Evolutionary conservation across 345 rosid species (phyloP), one percentile per base, ranked within the genome.

Genomic region (Reutealis trisperma): DNA sequence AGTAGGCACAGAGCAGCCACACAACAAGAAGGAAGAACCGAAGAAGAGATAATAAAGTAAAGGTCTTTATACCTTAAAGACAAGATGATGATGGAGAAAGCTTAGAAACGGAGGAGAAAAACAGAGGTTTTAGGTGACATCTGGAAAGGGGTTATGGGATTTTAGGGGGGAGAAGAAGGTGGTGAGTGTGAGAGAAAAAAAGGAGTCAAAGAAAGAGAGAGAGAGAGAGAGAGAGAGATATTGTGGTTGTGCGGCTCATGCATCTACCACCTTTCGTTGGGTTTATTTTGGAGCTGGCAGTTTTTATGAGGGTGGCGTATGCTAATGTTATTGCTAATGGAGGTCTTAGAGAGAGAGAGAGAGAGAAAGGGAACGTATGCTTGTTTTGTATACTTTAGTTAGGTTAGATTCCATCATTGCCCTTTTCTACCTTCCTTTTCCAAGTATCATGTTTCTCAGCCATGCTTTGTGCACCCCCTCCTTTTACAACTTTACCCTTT

Each of bases 251-350:
- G 86, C 77, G 88, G 82, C 86, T 89, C 91, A 89, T 91, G 94
- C 90, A 90, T 91, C 93, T 83, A 89, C 96, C 93, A 91, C 93
- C 93, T 88, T 88, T 84, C 83, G 79, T 80, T 83, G 85, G 54
- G 55, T 32, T 62, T 51, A 14, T 73, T 34, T 72, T 22, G 34
- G 63, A 14, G 42, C 52, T 54, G 55, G 77, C 72, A 21, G 60
- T 67, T 58, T 9, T 27, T 73, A 49, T 21, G 76, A 18, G 54
- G 76, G 77, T 5, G 65, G 62, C 83, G 82, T 54, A 80, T 63
- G 72, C 19, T 70, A 13, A 11, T 47, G 72, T 30, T 4, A 16
- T 15, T 63, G 19, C 16, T 32, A 32, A 44, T 61, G 54, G 63
- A 34, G 63, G 55, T 2, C 3, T 49, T 57, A 52, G 57, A 54